Conservation (phyloP, 345 rosid genomes). For the Schrenkiella parvula region DNA sequence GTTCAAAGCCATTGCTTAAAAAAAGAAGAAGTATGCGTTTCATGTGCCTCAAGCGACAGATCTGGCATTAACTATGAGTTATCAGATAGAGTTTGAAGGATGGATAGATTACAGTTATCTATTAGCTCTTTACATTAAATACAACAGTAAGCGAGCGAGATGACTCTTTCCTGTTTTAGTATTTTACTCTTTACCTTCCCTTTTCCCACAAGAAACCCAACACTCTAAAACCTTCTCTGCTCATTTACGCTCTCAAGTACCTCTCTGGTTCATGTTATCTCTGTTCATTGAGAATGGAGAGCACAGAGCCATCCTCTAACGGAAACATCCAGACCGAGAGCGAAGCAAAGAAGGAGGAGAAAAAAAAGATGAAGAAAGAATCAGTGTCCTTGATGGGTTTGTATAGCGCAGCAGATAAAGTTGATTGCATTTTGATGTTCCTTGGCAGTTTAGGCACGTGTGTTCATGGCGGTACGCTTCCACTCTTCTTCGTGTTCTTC, state of each 20-base stretch:
- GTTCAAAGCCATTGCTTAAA: too few relatives aligned
- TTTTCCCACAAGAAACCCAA: constrained; percentile 6
- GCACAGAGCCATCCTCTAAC: not conserved
- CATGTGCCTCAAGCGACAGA: not conserved
- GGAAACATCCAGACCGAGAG: not conserved
- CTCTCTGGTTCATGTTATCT: not conserved
- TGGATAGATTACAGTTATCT: not conserved
- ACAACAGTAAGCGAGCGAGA: not conserved
- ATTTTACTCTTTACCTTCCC: not conserved
- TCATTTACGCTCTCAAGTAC: not conserved
- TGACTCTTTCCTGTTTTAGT: not conserved
- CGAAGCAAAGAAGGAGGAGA: not conserved
- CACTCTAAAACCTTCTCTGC: not conserved
- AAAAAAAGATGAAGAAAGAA: constrained; percentile 13
- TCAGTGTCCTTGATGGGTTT: constrained; percentile 55
- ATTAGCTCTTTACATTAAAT: not conserved
- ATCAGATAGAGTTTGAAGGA: not conserved
- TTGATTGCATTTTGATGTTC: constrained; percentile 54
- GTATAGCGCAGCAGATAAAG: constrained; percentile 60
- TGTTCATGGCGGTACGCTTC: constrained; percentile 72
- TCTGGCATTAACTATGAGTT: not conserved
- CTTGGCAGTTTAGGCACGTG: constrained; percentile 55
- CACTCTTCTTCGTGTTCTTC: constrained; percentile 59
- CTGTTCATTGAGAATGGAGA: constrained; percentile 1
- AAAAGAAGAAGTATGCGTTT: too few relatives aligned